Evolutionary conservation across 371 early-diverging fungal genomes (phyloP).

Genomic region (Capillidium rhysosporum): DNA sequence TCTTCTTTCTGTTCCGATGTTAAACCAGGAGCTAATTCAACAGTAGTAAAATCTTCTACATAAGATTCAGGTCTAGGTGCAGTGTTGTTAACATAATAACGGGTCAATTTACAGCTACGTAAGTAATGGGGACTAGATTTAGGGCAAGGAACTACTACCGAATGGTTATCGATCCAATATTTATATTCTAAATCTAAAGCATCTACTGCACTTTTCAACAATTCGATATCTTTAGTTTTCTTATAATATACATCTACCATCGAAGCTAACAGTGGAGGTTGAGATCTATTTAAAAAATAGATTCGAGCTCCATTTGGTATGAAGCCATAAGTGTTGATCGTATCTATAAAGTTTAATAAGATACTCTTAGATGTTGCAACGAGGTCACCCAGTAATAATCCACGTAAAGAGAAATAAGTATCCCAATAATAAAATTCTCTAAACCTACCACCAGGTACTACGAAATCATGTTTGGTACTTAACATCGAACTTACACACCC

Average conservation of each 20-base stretch:
- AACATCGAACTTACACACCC: conserved; percentile 32
- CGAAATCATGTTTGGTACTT: conserved; percentile 34
- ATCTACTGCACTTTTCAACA: conserved; percentile 27
- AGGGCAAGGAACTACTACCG: conserved; percentile 16
- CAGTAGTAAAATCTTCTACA: conserved; percentile 39
- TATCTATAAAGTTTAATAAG: conserved; percentile 43
- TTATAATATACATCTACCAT: conserved; percentile 45
- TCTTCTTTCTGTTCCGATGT: conserved; percentile 11
- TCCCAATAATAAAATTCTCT: conserved; percentile 89
- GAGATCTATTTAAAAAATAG: conserved; percentile 73
- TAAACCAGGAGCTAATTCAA: conserved; percentile 11
- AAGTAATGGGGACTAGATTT: conserved; percentile 1
- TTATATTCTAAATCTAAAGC: conserved; percentile 41
- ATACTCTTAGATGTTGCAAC: conserved; percentile 30
- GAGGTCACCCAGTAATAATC: conserved; percentile 44
- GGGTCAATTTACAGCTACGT: conserved; percentile 18
- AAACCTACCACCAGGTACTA: conserved; percentile 84
- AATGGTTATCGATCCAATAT: conserved; percentile 39
- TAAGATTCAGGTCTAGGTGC: conserved; percentile 67
- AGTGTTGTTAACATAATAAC: conserved; percentile 28
- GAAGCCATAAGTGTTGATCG: conserved; percentile 53
- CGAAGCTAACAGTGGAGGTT: conserved; percentile 57
- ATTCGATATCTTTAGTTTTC: conserved; percentile 23
- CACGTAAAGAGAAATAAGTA: conserved; percentile 62
- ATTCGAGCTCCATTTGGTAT: conserved; percentile 20